Conservation (phyloP, 1,284 basidiomycete species). For the Cryptococcus amylolentus region DNA sequence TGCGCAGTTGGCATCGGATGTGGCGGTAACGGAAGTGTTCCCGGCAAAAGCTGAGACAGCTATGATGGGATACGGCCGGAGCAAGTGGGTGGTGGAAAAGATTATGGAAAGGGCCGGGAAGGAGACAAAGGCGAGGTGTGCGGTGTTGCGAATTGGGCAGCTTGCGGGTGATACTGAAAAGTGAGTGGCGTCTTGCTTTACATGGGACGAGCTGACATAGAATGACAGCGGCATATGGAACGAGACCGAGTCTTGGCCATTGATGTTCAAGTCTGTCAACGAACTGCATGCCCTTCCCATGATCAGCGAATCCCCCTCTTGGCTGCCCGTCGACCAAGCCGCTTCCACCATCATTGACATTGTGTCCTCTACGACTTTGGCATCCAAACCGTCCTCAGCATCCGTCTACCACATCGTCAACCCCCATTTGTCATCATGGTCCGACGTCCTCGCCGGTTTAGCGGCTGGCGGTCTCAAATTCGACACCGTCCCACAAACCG, state of each 20-base stretch:
- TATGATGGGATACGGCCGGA: conserved; percentile 58
- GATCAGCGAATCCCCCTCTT: conserved; percentile 54
- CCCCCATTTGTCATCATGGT: conserved; percentile 49
- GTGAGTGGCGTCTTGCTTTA: conserved; percentile 14
- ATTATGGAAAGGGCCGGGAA: conserved; percentile 52
- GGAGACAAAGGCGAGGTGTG: conserved; percentile 43
- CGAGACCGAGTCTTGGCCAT: conserved; percentile 56
- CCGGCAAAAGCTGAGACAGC: conserved; percentile 30
- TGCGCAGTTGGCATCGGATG: conserved; percentile 35
- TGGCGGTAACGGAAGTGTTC: conserved; percentile 28
- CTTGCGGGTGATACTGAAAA: conserved; percentile 56
- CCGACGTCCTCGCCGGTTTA: conserved; percentile 64
- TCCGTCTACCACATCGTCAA: conserved; percentile 70
- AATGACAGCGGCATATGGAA: conserved; percentile 58
- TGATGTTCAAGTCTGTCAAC: conserved; percentile 52
- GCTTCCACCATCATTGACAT: conserved; percentile 57
- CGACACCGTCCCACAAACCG: conserved; percentile 64
- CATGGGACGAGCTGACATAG: neutral
- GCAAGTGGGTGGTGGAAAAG: conserved; percentile 63
- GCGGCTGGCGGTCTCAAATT: conserved; percentile 63
- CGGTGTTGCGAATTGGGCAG: conserved; percentile 52
- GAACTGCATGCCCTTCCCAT: conserved; percentile 54
- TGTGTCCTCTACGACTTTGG: conserved; percentile 30
- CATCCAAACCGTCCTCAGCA: conserved; percentile 18
- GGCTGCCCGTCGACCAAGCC: conserved; percentile 61